Base-by-base conservation (phyloP, 164 flowering plant species). In the Sedum album region DNA sequence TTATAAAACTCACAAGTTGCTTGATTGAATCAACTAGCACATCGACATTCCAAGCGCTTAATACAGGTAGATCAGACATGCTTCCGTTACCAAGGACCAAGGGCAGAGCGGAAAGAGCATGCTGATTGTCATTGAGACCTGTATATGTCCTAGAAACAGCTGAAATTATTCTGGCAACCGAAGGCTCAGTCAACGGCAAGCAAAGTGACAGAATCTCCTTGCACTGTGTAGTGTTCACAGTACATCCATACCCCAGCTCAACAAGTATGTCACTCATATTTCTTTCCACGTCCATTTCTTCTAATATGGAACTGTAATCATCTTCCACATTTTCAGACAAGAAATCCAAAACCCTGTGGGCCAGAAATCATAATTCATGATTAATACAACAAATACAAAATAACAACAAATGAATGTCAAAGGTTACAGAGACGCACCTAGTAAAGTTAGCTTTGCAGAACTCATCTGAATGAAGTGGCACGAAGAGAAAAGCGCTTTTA, bases 181-280 rank as follows among this genome's bases (percentile, higher is more conserved):
- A 85, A 26, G 65, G 74, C 76, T 92, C 99, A 36, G 84, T 82
- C 51, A 95, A 69, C 31, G 99, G 97, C 61, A 71, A 75, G 70
- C 85, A 88, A 33, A 78, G 87, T 18, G 97, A 88, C 36, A 95
- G 73, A 65, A 90, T 76, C 70, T 90, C 91, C 78, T 83, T 88
- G 79, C 99, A 95, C 28, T 85, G 92, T 20, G 83, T 71, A 30
- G 77, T 79, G 83, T 80, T 77, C 62, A 77, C 74, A 10, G 99
- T 89, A 83, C 96, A 90, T 39, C 93, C 97, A 84, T 90, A 90
- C 41, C 99, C 97, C 49, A 92, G 76, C 73, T 95, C 99, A 74
- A 76, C 82, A 83, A 95, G 72, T 21, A 89, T 73, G 76, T 89
- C 97, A 66, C 83, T 93, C 84, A 88, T 80, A 78, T 82, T 85